Evolutionary conservation across 176 grass and related monocot species (phyloP).

Genomic region (Phragmites australis): DNA sequence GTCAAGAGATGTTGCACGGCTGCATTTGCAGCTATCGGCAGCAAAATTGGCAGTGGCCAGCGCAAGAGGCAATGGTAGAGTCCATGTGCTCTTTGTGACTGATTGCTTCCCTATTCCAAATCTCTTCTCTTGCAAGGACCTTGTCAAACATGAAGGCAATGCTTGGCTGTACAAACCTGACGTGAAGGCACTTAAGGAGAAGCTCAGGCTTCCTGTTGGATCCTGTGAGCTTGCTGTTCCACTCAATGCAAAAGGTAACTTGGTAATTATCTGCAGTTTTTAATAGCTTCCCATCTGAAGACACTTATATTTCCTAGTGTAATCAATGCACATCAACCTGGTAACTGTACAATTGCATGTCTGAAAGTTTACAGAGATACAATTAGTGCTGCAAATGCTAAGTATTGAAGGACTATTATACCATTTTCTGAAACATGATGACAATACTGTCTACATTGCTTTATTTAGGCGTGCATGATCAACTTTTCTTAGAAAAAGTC

Average conservation of each 20-base stretch:
- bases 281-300: neutral
- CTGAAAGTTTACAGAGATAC: neutral
- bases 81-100: constrained; percentile 80
- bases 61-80: constrained; percentile 42
- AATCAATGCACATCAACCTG: neutral
- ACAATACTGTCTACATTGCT: neutral
- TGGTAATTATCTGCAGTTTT: neutral
- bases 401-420: neutral
- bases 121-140: constrained; percentile 78
- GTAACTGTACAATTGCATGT: neutral
- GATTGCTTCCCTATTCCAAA: constrained; percentile 88
- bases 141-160: constrained; percentile 72
- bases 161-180: constrained; percentile 84
- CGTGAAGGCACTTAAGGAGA: constrained; percentile 58
- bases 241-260: constrained; percentile 77
- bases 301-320: neutral
- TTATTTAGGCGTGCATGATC: neutral
- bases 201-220: constrained; percentile 77
- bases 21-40: constrained; percentile 83
- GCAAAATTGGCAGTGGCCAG: constrained; percentile 73
- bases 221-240: constrained; percentile 89
- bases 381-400: neutral
- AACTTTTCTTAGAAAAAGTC: neutral
- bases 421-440: neutral
- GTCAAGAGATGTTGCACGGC: constrained; percentile 80